These are phyloP conservation scores for Xylaria sp. DNA, from an alignment of 2,329 filamentous ascomycete genomes.

Conservation along the genomic window DNA sequence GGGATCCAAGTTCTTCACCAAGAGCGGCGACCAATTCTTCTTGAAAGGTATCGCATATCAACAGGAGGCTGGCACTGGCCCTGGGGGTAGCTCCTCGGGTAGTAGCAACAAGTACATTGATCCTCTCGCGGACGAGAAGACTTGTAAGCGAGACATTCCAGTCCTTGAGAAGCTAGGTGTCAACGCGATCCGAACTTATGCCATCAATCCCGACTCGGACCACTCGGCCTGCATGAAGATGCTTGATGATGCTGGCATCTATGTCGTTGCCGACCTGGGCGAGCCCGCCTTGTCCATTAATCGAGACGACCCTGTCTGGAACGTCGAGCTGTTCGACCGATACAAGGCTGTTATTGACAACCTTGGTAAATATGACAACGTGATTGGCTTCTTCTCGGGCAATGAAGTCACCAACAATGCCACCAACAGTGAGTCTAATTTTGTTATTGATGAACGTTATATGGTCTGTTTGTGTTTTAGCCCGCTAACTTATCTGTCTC, in stretches of 20 bases:
- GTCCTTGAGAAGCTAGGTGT: slow-evolving; percentile 73
- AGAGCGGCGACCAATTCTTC: slow-evolving; percentile 64
- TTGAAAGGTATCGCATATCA: slow-evolving; percentile 84
- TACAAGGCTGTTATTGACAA: slow-evolving; percentile 78
- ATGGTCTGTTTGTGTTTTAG: neutral
- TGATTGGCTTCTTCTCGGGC: slow-evolving; percentile 84
- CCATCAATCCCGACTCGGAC: slow-evolving; percentile 73
- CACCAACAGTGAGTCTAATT: slow-evolving; percentile 67
- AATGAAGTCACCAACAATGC: slow-evolving; percentile 82
- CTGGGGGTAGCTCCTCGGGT: slow-evolving; percentile 51
- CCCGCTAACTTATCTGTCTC: slow-evolving; percentile 9
- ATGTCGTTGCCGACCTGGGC: slow-evolving; percentile 79
- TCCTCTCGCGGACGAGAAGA: slow-evolving; percentile 70
- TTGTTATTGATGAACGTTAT: neutral
- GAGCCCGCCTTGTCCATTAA: slow-evolving; percentile 77
- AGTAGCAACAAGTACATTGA: slow-evolving; percentile 68
- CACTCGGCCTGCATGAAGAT: slow-evolving; percentile 77
- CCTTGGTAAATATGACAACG: slow-evolving; percentile 76
- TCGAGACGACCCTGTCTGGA: slow-evolving; percentile 74
- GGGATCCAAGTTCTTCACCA: slow-evolving; percentile 72
- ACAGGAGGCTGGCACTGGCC: slow-evolving; percentile 64
- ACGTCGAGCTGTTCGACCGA: slow-evolving; percentile 72
- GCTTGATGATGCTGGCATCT: slow-evolving; percentile 78
- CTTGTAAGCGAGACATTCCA: slow-evolving; percentile 77
- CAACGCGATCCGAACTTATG: slow-evolving; percentile 83